Percentiles rank a stretch among this genome's conserved stretches.
These are phyloP conservation scores for Aspergillus calidoustus DNA, from an alignment of 2,329 filamentous ascomycete genomes.

Conservation along the genomic window DNA sequence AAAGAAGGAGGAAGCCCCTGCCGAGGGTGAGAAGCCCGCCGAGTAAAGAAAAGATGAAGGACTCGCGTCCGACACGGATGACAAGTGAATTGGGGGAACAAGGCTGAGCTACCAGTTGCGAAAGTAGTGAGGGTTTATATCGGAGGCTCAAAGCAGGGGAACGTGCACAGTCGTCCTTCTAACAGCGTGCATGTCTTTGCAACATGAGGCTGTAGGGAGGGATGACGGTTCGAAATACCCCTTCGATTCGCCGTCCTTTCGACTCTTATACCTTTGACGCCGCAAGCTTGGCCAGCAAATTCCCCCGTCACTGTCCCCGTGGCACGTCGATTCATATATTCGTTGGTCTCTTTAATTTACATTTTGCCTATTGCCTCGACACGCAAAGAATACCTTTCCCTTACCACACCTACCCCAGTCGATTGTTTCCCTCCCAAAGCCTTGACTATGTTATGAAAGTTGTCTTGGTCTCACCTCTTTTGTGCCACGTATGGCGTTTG, in stretches of 20 bases:
- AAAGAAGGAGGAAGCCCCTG: slow-evolving; percentile 49
- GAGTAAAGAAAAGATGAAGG: slow-evolving; percentile 48
- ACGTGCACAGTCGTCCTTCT: slow-evolving; percentile 6
- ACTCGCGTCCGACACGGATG: slow-evolving; percentile 33
- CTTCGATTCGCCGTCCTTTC: not conserved
- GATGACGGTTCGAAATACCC: slow-evolving; percentile 2
- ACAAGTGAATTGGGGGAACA: slow-evolving; percentile 12
- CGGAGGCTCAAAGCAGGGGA: slow-evolving; percentile 4
- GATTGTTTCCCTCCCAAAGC: slow-evolving; percentile 21
- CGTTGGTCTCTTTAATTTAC: slow-evolving; percentile 27
- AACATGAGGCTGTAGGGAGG: not conserved
- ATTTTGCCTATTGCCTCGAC: slow-evolving; percentile 32
- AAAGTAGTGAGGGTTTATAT: slow-evolving; percentile 16
- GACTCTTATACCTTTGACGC: slow-evolving; percentile 10
- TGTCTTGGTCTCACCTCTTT: slow-evolving; percentile 25
- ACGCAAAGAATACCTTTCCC: slow-evolving; percentile 35
- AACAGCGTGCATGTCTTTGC: not conserved
- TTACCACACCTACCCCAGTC: slow-evolving; percentile 24
- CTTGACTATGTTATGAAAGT: slow-evolving; percentile 26
- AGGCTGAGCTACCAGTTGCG: slow-evolving; percentile 14
- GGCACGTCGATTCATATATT: slow-evolving; percentile 27
- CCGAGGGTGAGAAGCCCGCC: slow-evolving; percentile 49
- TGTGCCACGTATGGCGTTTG: slow-evolving; percentile 30
- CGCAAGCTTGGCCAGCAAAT: slow-evolving; percentile 17
- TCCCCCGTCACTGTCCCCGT: slow-evolving; percentile 19